Percentiles rank a stretch among this genome's conserved stretches.
These are phyloP conservation scores for Neonectria sp. DNA, from an alignment of 2,329 filamentous ascomycete genomes.

Conservation along the genomic window DNA sequence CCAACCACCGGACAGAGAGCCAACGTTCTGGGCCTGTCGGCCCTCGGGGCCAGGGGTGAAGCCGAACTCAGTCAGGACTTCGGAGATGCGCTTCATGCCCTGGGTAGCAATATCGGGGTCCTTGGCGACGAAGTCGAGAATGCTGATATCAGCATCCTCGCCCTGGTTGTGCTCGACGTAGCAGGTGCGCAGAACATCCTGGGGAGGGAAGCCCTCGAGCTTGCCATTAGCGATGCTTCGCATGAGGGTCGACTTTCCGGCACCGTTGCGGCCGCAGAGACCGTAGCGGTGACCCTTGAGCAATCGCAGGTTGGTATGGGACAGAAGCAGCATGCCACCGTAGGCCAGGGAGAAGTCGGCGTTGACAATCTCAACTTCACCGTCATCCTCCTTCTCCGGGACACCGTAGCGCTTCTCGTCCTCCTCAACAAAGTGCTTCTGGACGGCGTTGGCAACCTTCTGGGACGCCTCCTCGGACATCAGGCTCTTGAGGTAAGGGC, in stretches of 20 bases:
- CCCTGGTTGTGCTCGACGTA: conserved; percentile 99
- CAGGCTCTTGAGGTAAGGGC: conserved; percentile 82
- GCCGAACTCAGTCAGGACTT: conserved; percentile 91
- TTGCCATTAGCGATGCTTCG: conserved; percentile 95
- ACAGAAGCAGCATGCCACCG: conserved; percentile 96
- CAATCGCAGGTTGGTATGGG: conserved; percentile 94
- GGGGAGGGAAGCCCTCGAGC: conserved; percentile 94
- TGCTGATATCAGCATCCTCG: conserved; percentile 96
- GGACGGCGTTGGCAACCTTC: conserved; percentile 79
- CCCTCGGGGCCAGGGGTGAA: conserved; percentile 93
- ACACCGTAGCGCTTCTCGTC: conserved; percentile 90
- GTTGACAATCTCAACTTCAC: conserved; percentile 96
- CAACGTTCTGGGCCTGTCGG: conserved; percentile 89
- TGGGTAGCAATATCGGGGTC: conserved; percentile 88
- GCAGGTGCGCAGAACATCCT: conserved; percentile 93
- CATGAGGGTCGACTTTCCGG: conserved; percentile 99
- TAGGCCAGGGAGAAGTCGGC: conserved; percentile 98
- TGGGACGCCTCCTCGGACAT: conserved; percentile 74
- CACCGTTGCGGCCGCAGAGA: conserved; percentile 96
- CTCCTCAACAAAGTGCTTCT: conserved; percentile 84
- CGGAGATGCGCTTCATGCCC: conserved; percentile 84
- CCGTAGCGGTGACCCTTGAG: conserved; percentile 98
- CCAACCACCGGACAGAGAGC: conserved; percentile 97
- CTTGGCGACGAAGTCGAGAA: conserved; percentile 92
- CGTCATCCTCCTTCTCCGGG: conserved; percentile 89